A percentile compares a stretch with the other conserved stretches of the same genome.
Conservation (phyloP, 345 rosid species). For the Turritis glabra region DNA sequence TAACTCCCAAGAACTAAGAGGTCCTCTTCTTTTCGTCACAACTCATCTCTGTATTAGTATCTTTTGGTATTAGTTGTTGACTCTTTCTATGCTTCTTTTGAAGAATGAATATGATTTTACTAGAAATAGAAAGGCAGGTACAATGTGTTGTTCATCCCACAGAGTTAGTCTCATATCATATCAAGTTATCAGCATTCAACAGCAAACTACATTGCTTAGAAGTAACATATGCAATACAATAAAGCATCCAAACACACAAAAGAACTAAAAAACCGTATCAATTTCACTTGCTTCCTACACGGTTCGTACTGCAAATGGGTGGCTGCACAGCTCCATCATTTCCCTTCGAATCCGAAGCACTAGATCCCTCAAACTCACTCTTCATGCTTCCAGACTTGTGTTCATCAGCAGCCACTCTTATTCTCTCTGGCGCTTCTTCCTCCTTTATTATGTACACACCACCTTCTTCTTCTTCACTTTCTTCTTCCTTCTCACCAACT, state of each 20-base stretch:
- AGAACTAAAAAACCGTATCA: background rate
- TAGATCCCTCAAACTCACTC: conserved; percentile 14
- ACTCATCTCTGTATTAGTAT: conserved; percentile 28
- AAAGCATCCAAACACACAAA: conserved; percentile 23
- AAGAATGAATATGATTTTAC: conserved; percentile 13
- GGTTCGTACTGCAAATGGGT: conserved; percentile 1
- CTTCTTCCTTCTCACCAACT: background rate
- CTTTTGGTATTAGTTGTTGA: conserved; percentile 6
- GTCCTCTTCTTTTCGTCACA: background rate
- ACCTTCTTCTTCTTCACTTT: conserved; percentile 12
- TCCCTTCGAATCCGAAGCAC: conserved; percentile 15
- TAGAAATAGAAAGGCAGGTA: conserved; percentile 8
- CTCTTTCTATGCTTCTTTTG: background rate
- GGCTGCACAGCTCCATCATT: conserved; percentile 10
- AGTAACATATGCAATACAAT: conserved; percentile 23
- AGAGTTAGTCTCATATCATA: conserved; percentile 14
- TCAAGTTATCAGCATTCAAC: conserved; percentile 31
- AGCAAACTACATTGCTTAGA: conserved; percentile 26
- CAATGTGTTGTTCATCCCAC: conserved; percentile 1
- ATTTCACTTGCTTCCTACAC: background rate
- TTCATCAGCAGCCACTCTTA: conserved; percentile 13
- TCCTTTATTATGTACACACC: conserved; percentile 24
- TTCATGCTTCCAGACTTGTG: conserved; percentile 22
- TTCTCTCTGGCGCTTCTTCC: conserved; percentile 18
- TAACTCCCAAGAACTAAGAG: conserved; percentile 6